Evolutionary conservation across 257 asterid species (phyloP), one percentile per base, ranked within the genome.

Genomic region (Cinchona pubescens): DNA sequence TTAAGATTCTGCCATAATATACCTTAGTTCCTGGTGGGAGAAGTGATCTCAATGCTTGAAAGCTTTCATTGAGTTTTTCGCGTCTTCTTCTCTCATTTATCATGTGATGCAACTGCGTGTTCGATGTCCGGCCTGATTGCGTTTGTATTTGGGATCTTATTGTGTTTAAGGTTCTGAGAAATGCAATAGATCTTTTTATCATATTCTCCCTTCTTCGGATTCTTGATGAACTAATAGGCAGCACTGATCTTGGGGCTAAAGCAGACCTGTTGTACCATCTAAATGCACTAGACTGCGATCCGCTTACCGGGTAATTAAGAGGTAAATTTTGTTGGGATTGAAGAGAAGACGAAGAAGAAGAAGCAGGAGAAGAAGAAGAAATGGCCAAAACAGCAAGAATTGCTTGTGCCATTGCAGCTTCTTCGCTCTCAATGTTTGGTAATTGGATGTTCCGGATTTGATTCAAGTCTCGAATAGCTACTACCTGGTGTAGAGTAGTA

Each of bases 1-100:
- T 21, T 53, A 53, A 21, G 3, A 25, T 27, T 15, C 23, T 19
- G 23, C 23, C 21, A 5, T 34, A 32, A 32, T 62, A 58, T 85
- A 91, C 97, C 97, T 91, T 93, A 5, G 90, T 79, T 75, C 88
- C 92, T 0, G 91, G 85, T 73, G 97, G 98, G 75, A 93, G 93
- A 65, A 93, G 77, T n/a, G 94, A 83, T 79, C 96, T 85, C 40
- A 93, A 78, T 1, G 82, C 71, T 67, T 88, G 93, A 53, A 87
- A 90, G 88, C 91, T 90, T 34, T 91, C 96, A 32, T 88, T 93
- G 21, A 90, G 80, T 76, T 85, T 85, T 76, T 90, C 91, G 0
- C 97, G 82, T 4, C 98, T 69, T 77, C 81, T 85, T 78, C 96
- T 71, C 79, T 93, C 98, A 0, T 93, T 81, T 32, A 91, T 88